phyloP scores from a whole-genome alignment of 192 early-diverging fungal genomes.

The Rhizophlyctis rosea region DNA sequence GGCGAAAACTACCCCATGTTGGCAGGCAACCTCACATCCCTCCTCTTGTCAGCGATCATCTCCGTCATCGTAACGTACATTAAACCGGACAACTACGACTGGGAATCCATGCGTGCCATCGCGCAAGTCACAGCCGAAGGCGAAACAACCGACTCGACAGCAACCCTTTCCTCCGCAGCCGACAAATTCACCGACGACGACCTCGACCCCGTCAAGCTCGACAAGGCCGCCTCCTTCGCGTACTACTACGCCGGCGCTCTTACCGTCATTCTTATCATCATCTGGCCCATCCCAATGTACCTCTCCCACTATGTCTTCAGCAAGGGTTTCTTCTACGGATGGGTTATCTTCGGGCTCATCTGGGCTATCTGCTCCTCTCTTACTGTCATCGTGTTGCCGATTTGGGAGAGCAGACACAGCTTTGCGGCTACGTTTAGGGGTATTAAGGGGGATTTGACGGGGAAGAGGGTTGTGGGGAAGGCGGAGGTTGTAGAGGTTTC shows the following conservation, averaged over 20 bases:
- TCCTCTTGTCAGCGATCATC: constrained; percentile 20
- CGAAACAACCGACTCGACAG: too few species aligned
- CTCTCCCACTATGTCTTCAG: constrained; percentile 61
- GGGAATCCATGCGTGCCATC: constrained; percentile 46
- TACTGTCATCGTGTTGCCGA: constrained; percentile 58
- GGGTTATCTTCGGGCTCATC: constrained; percentile 61
- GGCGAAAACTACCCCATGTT: constrained; percentile 72
- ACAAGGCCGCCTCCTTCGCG: constrained; percentile 60
- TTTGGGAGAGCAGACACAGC: too few species aligned
- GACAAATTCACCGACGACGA: constrained; percentile 33
- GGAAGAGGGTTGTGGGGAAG: too few species aligned
- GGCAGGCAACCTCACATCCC: constrained; percentile 59
- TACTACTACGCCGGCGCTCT: constrained; percentile 48
- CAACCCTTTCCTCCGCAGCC: constrained; percentile 32
- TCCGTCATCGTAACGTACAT: constrained; percentile 40
- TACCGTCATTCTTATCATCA: constrained; percentile 55
- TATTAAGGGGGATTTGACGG: too few species aligned
- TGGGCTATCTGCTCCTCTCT: constrained; percentile 57
- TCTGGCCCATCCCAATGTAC: constrained; percentile 75
- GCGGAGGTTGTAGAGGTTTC: too few species aligned
- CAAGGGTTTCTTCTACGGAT: constrained; percentile 64
- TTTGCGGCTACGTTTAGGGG: too few species aligned
- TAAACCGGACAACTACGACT: constrained; percentile 65
- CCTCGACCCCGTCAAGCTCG: constrained; percentile 34
- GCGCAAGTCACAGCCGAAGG: constrained; percentile 48